A percentile compares a stretch with the other conserved stretches of the same genome.
phyloP scores from a whole-genome alignment of 2,329 filamentous ascomycete species.

The Paecilomyces formosus region DNA sequence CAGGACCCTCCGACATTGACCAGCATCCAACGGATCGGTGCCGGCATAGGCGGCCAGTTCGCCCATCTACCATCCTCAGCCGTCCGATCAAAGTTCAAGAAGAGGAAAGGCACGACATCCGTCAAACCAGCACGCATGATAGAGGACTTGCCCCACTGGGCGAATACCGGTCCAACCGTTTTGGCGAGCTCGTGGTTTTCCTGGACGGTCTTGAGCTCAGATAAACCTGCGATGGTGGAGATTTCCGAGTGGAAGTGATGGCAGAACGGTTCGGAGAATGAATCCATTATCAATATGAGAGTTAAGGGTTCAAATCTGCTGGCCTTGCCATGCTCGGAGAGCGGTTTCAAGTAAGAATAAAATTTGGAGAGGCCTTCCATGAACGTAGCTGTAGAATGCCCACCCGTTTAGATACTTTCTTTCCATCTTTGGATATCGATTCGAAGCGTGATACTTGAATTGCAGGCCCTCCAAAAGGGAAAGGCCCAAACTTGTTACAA shows the following conservation, averaged over 20 bases:
- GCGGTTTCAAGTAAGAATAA: not conserved
- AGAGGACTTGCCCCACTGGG: constrained; percentile 4
- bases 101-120: constrained; percentile 6
- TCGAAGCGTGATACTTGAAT: not conserved
- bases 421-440: not conserved
- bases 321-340: not conserved
- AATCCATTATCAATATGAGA: not conserved
- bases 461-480: too few species aligned
- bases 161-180: not conserved
- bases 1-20: constrained; percentile 1
- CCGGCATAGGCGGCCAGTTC: constrained; percentile 5
- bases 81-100: constrained; percentile 4
- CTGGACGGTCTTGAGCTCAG: not conserved
- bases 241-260: not conserved
- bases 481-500: not conserved
- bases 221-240: not conserved
- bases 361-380: not conserved
- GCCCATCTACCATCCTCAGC: constrained; percentile 2
- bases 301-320: not conserved
- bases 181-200: not conserved
- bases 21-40: constrained; percentile 1
- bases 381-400: not conserved
- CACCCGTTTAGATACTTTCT: too few species aligned
- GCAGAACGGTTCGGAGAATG: not conserved
- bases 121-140: not conserved